A percentile compares a stretch with the other conserved stretches of the same genome.
Evolutionary conservation across 129 eudicot genomes (phyloP).

Genomic region (Gnaphalium uliginosum): DNA sequence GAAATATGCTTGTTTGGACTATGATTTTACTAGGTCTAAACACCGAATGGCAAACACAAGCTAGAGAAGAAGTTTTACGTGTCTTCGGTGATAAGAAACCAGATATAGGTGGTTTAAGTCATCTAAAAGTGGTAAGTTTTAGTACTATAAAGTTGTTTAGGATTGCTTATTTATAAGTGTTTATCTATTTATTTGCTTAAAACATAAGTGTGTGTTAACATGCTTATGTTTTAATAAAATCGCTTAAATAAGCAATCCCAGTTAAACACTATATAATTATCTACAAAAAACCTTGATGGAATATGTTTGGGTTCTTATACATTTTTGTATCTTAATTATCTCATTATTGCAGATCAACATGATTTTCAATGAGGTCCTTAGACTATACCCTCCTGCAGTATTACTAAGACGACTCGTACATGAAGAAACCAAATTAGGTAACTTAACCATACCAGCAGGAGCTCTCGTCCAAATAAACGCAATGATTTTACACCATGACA

Average conservation of each 20-base stretch:
- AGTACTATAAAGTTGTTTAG: background rate
- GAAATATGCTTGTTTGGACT: slow-evolving; percentile 39
- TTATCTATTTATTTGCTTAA: too few species aligned
- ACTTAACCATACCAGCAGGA: slow-evolving; percentile 31
- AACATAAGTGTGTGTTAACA: too few species aligned
- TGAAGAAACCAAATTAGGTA: slow-evolving; percentile 31
- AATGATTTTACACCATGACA: slow-evolving; percentile 27
- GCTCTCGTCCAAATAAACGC: slow-evolving; percentile 13
- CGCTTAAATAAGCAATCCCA: too few species aligned
- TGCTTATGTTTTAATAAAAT: too few species aligned
- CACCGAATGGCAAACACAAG: slow-evolving; percentile 25
- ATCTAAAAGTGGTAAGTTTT: slow-evolving; percentile 30
- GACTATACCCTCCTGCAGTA: slow-evolving; percentile 26
- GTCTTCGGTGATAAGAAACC: slow-evolving; percentile 26
- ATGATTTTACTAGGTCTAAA: slow-evolving; percentile 30
- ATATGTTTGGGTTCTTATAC: background rate
- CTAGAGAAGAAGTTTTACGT: slow-evolving; percentile 34
- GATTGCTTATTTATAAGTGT: too few species aligned
- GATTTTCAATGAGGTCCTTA: slow-evolving; percentile 35
- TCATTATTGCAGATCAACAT: slow-evolving; percentile 16
- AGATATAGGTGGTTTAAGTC: slow-evolving; percentile 23
- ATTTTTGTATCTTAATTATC: background rate
- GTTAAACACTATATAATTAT: too few species aligned
- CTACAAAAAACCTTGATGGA: background rate
- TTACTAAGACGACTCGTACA: background rate